Base-by-base conservation (phyloP, 805 yeast species). In the Priceomyces carsonii region DNA sequence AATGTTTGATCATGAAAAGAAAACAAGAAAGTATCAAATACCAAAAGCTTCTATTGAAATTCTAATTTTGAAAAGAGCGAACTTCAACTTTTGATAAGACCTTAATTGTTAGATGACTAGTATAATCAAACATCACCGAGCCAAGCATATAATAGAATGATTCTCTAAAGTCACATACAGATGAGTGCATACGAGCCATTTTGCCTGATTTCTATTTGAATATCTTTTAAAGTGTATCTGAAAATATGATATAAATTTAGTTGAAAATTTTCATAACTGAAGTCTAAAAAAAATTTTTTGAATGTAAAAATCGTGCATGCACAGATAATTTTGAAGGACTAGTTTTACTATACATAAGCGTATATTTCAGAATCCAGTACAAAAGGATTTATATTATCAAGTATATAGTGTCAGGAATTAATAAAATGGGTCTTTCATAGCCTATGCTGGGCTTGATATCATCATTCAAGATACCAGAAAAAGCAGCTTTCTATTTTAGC, bases 111-210 rank as follows among this genome's bases (percentile, higher is more conserved):
- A n/a, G n/a, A n/a, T n/a, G n/a, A n/a, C n/a, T n/a, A n/a, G n/a
- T n/a, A n/a, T n/a, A n/a, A n/a, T n/a, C n/a, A n/a, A n/a, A n/a
- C n/a, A n/a, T n/a, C n/a, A n/a, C n/a, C n/a, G n/a, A n/a, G n/a
- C n/a, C n/a, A n/a, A n/a, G n/a, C n/a, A n/a, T n/a, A n/a, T n/a
- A n/a, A n/a, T n/a, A n/a, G n/a, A n/a, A n/a, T n/a, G n/a, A n/a
- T n/a, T n/a, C n/a, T n/a, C n/a, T n/a, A 17, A 28, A 30, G 12
- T 48, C 71, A 85, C 95, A 79, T 85, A 85, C 95, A 73, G 85
- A 77, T 77, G 96, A 85, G 88, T 91, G 98, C 90, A 91, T 82
- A 80, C 99, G 96, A 90, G 95, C 99, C 99, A 91, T 91, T 71
- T 79, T 85, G 81, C 74, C 63, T 69, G 71, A 60, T 69, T 66